These are phyloP conservation scores for Cicer arietinum DNA, from an alignment of 306 rosid genomes.

Conservation along the genomic window DNA sequence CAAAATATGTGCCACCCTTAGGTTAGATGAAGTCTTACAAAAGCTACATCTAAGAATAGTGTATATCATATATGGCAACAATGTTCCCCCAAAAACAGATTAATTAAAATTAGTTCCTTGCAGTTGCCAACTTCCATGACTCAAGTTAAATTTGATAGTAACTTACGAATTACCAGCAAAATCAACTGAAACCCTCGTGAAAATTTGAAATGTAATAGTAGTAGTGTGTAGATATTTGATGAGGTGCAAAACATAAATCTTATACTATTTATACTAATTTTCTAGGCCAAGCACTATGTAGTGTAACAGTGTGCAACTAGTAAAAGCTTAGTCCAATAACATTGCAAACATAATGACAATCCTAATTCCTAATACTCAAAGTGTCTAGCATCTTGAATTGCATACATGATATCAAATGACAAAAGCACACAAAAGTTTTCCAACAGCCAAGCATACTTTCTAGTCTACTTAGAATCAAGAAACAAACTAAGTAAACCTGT, in stretches of 20 bases:
- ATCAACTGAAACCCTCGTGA: conserved; percentile 40
- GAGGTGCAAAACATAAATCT: conserved; percentile 10
- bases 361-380: conserved; percentile 25
- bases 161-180: conserved; percentile 5
- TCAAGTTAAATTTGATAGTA: conserved; percentile 9
- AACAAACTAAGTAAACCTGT: conserved; percentile 55
- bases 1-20: background rate
- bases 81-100: background rate
- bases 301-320: background rate
- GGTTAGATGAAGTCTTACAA: conserved; percentile 1
- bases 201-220: conserved; percentile 11
- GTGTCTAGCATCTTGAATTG: conserved; percentile 8
- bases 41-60: background rate
- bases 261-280: background rate
- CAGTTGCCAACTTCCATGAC: conserved; percentile 17
- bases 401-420: conserved; percentile 28
- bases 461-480: conserved; percentile 36
- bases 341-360: conserved; percentile 28
- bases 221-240: background rate
- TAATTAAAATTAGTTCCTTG: conserved; percentile 8
- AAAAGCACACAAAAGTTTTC: background rate
- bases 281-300: background rate
- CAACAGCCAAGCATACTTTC: conserved; percentile 1
- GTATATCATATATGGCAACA: background rate
- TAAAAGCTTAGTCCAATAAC: conserved; percentile 6